Evolutionary conservation across 2,329 filamentous ascomycete genomes (phyloP).

Genomic region (Magnaporthiopsis incrustans): DNA sequence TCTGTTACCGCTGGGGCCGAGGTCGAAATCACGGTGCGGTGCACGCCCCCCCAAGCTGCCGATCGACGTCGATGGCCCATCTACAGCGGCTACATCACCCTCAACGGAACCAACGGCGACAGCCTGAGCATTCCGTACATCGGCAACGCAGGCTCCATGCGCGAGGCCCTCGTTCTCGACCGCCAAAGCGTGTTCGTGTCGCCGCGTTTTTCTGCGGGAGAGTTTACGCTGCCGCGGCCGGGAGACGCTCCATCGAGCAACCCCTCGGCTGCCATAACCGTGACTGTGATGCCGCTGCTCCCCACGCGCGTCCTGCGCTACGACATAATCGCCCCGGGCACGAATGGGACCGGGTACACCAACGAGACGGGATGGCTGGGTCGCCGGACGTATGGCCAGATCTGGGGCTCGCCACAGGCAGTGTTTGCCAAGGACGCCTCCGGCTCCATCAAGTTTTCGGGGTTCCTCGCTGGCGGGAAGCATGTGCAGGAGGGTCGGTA

Average conservation of each 20-base stretch:
- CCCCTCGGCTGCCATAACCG: not conserved
- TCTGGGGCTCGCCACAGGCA: not conserved
- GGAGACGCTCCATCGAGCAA: not conserved
- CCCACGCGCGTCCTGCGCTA: not conserved
- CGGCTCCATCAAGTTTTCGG: not conserved
- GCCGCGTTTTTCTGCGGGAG: not conserved
- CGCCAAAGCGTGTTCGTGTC: not conserved
- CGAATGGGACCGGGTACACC: not conserved
- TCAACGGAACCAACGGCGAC: constrained; percentile 28
- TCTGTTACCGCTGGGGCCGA: not conserved
- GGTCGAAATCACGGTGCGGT: not conserved
- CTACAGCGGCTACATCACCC: constrained; percentile 34
- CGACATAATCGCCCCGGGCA: not conserved
- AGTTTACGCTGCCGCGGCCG: not conserved
- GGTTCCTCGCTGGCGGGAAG: not conserved
- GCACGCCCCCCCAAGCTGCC: constrained; percentile 14
- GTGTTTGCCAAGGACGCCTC: not conserved
- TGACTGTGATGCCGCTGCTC: not conserved
- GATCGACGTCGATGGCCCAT: constrained; percentile 24
- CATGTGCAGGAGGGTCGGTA: not conserved
- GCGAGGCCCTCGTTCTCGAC: not conserved
- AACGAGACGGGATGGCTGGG: not conserved
- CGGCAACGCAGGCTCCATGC: constrained; percentile 20
- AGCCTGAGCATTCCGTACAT: constrained; percentile 29
- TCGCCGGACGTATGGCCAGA: not conserved